These are phyloP conservation scores for Colletotrichum tropicicola DNA, from an alignment of 2,329 filamentous ascomycete genomes.

Conservation along the genomic window DNA sequence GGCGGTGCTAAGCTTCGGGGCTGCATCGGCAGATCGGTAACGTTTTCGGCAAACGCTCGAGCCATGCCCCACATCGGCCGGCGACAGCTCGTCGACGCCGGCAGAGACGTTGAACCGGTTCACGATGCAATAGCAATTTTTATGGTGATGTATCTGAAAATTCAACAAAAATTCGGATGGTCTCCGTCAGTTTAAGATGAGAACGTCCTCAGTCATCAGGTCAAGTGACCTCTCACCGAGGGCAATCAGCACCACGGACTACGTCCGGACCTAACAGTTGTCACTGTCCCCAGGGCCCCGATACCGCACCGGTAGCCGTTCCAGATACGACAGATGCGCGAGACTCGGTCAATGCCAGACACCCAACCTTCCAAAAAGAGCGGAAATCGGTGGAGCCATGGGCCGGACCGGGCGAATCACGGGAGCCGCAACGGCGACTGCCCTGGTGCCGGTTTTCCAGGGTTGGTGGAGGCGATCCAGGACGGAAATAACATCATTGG, in stretches of 20 bases:
- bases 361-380: slow-evolving; percentile 6
- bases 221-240: neutral
- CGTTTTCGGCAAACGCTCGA: slow-evolving; percentile 7
- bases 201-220: too few relatives aligned
- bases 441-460: slow-evolving; percentile 10
- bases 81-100: neutral
- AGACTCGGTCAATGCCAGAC: neutral
- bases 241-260: too few relatives aligned
- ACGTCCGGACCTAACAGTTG: too few relatives aligned
- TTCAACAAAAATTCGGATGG: too few relatives aligned
- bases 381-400: slow-evolving; percentile 8
- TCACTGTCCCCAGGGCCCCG: neutral
- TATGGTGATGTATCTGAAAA: too few relatives aligned
- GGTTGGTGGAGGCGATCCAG: slow-evolving; percentile 14
- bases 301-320: slow-evolving; percentile 16
- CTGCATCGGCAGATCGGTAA: slow-evolving; percentile 11
- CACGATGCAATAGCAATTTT: too few relatives aligned
- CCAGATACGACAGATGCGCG: neutral
- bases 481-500: slow-evolving; percentile 27
- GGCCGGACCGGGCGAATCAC: slow-evolving; percentile 22
- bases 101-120: neutral
- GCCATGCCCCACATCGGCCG: neutral
- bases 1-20: neutral
- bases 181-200: neutral
- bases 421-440: neutral